Evolutionary conservation across 192 early-diverging fungal genomes (phyloP).

Genomic region (Spinellus fusiger): DNA sequence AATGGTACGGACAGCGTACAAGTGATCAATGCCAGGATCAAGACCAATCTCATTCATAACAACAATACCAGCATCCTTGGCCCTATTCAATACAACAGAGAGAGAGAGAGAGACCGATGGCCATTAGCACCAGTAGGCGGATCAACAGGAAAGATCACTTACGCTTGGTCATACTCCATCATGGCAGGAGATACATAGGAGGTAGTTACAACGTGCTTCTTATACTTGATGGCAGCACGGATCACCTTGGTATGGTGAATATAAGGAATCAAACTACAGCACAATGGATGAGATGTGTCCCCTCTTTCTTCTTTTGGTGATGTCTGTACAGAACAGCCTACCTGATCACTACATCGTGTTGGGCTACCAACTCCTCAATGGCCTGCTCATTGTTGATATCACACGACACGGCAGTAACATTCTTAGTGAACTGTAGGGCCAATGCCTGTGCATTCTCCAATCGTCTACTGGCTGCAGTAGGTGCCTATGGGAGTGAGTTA

Average conservation of each 20-base stretch:
- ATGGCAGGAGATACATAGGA: slow-evolving; percentile 95
- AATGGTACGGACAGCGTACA: slow-evolving; percentile 87
- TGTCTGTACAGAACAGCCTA: not conserved
- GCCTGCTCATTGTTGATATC: slow-evolving; percentile 75
- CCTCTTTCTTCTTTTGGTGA: not conserved
- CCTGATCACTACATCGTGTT: slow-evolving; percentile 90
- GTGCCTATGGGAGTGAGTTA: not conserved
- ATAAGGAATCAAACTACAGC: slow-evolving; percentile 75
- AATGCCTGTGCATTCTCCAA: slow-evolving; percentile 72
- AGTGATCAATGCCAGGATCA: slow-evolving; percentile 96
- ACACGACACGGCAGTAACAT: slow-evolving; percentile 62
- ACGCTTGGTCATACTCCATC: slow-evolving; percentile 81
- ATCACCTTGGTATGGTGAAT: slow-evolving; percentile 87
- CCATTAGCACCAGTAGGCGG: not conserved
- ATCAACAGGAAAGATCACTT: slow-evolving; percentile 18
- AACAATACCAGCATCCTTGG: slow-evolving; percentile 80
- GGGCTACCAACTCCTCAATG: slow-evolving; percentile 65
- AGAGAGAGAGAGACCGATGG: not conserved
- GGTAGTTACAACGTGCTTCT: slow-evolving; percentile 95
- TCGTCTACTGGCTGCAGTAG: slow-evolving; percentile 62
- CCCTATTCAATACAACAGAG: slow-evolving; percentile 43
- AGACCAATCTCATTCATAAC: slow-evolving; percentile 98
- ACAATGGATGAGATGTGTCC: not conserved
- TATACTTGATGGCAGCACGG: slow-evolving; percentile 82
- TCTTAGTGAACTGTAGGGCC: slow-evolving; percentile 43